A percentile compares a stretch with the other conserved stretches of the same genome.
phyloP scores from a whole-genome alignment of 83 land plant genomes.

The Larix sibirica region DNA sequence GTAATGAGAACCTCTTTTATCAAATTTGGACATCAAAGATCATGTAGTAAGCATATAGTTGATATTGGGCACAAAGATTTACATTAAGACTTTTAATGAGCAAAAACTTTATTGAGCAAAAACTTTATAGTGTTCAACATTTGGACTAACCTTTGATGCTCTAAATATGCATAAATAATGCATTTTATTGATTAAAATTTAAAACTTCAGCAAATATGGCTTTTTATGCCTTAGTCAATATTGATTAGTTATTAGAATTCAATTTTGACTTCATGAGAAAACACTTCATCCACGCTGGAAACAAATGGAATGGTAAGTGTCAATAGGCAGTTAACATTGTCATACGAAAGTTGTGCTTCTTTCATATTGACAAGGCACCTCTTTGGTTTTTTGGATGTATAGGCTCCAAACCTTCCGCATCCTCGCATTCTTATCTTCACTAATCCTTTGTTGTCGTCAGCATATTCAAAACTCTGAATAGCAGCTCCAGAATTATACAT shows the following conservation, averaged over 20 bases:
- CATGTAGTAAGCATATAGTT: too few relatives aligned
- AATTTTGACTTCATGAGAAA: neutral
- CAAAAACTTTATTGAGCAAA: too few relatives aligned
- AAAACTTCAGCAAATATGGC: too few relatives aligned
- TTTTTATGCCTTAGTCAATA: too few relatives aligned
- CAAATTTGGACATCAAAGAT: too few relatives aligned
- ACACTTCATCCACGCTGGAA: neutral
- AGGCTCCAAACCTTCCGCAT: slow-evolving; percentile 46
- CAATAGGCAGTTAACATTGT: slow-evolving; percentile 19
- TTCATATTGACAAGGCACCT: slow-evolving; percentile 24
- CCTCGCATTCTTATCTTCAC: slow-evolving; percentile 30
- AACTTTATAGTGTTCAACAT: too few relatives aligned
- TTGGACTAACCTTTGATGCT: too few relatives aligned
- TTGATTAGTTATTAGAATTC: neutral
- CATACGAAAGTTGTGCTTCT: slow-evolving; percentile 26
- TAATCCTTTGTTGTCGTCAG: neutral
- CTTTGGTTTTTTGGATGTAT: slow-evolving; percentile 36
- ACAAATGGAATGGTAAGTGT: slow-evolving; percentile 14
- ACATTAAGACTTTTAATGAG: too few relatives aligned
- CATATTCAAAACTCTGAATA: slow-evolving; percentile 21
- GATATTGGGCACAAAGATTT: too few relatives aligned
- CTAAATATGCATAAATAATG: too few relatives aligned
- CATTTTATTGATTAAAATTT: too few relatives aligned
- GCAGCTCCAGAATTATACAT: slow-evolving; percentile 70
- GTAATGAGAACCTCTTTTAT: too few relatives aligned